These are phyloP conservation scores for Cytospora leucostoma DNA, from an alignment of 2,329 filamentous ascomycete genomes.

Conservation along the genomic window DNA sequence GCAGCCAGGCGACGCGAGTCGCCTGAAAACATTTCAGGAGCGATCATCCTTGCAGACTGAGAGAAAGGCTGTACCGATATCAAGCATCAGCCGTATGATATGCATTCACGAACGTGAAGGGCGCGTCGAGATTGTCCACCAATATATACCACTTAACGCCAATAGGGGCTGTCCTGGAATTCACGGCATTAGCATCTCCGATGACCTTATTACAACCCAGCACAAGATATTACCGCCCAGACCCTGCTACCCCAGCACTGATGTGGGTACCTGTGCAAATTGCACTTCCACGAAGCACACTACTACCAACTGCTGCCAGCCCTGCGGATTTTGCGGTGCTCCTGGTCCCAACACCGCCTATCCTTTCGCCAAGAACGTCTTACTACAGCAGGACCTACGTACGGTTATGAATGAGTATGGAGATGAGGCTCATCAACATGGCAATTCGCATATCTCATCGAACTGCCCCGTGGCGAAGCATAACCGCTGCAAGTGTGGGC, in stretches of 20 bases:
- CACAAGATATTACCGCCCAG: neutral
- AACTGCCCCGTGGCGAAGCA: slow-evolving; percentile 36
- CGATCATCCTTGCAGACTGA: no score
- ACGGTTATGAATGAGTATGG: neutral
- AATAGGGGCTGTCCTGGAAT: neutral
- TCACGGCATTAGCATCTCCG: neutral
- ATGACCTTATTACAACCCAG: neutral
- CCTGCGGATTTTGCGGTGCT: slow-evolving; percentile 41
- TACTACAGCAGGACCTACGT: neutral
- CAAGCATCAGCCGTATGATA: neutral
- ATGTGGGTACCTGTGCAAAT: slow-evolving; percentile 34
- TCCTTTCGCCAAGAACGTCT: neutral
- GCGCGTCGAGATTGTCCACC: neutral
- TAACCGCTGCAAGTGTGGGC: slow-evolving; percentile 42
- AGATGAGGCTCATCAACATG: slow-evolving; percentile 11
- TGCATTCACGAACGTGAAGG: neutral
- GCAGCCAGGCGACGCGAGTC: neutral
- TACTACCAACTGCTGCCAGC: slow-evolving; percentile 32
- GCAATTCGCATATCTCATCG: slow-evolving; percentile 33
- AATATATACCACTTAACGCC: neutral
- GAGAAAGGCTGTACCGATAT: neutral
- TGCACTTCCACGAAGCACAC: slow-evolving; percentile 35
- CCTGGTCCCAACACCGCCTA: slow-evolving; percentile 18
- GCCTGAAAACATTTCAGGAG: no score
- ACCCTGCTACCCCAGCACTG: neutral